Conservation (phyloP, 305 asterid genomes). For the Striga hermonthica region DNA sequence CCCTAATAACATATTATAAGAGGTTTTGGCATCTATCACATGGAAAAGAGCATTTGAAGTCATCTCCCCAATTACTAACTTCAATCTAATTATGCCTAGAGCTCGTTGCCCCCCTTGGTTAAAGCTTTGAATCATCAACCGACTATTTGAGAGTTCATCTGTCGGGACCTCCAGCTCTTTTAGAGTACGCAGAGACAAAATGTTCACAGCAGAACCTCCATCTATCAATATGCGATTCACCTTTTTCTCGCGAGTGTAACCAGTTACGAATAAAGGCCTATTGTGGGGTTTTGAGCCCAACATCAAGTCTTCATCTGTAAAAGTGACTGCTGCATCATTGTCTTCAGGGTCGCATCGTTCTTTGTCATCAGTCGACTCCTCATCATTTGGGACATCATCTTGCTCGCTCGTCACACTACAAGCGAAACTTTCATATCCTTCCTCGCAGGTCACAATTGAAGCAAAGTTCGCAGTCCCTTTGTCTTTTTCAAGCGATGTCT, state of each 20-base stretch:
- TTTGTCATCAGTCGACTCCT: too few relatives aligned
- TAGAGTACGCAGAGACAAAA: not conserved
- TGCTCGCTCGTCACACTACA: not conserved
- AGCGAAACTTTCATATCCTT: too few relatives aligned
- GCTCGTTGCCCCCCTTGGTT: not conserved
- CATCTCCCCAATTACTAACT: not conserved
- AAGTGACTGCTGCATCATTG: not conserved
- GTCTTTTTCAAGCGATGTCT: too few relatives aligned
- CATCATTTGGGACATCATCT: not conserved
- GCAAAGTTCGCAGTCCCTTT: not conserved
- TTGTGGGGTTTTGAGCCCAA: not conserved
- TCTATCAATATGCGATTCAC: not conserved
- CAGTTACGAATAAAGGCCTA: not conserved
- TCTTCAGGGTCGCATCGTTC: too few relatives aligned
- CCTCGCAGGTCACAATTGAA: not conserved
- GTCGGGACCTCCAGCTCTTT: not conserved
- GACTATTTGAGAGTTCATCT: not conserved
- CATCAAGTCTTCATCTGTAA: not conserved
- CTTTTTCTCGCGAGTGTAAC: not conserved
- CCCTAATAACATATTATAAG: not conserved
- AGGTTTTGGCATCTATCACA: not conserved
- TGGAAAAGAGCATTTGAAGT: not conserved
- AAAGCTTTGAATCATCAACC: not conserved
- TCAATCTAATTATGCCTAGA: not conserved
- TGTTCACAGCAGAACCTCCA: constrained; percentile 1